These are phyloP conservation scores for Talaromyces sp. DNA, from an alignment of 2,329 filamentous ascomycete species.

Conservation along the genomic window DNA sequence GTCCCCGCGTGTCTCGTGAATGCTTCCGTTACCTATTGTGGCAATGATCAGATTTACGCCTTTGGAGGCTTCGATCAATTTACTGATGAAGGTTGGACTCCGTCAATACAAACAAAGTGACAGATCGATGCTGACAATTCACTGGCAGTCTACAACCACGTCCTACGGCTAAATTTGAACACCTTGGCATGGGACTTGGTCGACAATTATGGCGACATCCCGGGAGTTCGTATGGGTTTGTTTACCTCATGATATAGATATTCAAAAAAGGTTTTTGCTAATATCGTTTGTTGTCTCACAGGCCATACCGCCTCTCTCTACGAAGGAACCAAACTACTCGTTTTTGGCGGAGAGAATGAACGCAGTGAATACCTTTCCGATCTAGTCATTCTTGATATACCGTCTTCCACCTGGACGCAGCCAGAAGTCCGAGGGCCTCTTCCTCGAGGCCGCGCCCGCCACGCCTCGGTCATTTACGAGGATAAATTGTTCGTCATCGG, in stretches of 20 bases:
- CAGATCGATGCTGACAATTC: background rate
- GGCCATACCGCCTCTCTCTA: conserved; percentile 93
- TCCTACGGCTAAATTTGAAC: conserved; percentile 77
- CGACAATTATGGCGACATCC: conserved; percentile 97
- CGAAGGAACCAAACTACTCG: conserved; percentile 87
- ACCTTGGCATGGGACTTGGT: conserved; percentile 92
- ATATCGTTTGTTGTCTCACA: conserved; percentile 29
- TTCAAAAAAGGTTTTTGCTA: background rate
- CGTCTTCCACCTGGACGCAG: conserved; percentile 91
- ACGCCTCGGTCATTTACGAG: conserved; percentile 90
- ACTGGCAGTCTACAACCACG: conserved; percentile 80
- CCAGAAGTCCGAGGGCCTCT: conserved; percentile 78
- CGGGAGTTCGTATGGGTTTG: conserved; percentile 91
- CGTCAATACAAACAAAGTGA: background rate
- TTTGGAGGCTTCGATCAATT: conserved; percentile 99
- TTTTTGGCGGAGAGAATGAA: conserved; percentile 97
- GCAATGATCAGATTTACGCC: conserved; percentile 94
- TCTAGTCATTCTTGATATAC: conserved; percentile 90
- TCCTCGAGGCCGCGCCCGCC: conserved; percentile 83
- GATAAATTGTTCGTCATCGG: conserved; percentile 95
- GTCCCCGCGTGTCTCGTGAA: conserved; percentile 93
- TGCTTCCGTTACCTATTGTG: conserved; percentile 97
- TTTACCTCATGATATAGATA: conserved; percentile 6
- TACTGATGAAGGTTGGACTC: conserved; percentile 72
- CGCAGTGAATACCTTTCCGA: conserved; percentile 93